phyloP scores from a whole-genome alignment of 2,329 filamentous ascomycete species.

The Chaetothyriales sp. region DNA sequence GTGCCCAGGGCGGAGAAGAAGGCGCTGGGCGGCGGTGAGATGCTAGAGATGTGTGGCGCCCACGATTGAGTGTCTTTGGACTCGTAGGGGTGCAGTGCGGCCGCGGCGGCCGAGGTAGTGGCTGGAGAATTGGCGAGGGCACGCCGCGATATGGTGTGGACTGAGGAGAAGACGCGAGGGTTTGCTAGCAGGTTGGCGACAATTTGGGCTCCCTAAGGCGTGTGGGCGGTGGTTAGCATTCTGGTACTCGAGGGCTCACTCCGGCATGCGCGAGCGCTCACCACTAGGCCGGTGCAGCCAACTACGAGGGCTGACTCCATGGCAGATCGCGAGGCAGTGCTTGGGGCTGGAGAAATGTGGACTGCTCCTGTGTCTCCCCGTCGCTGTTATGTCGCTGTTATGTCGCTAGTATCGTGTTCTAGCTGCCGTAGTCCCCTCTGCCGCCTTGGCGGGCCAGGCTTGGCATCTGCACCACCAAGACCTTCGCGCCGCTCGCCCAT shows the following conservation, averaged over 20 bases:
- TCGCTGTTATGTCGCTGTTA: too few relatives aligned
- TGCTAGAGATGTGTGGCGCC: slow-evolving; percentile 44
- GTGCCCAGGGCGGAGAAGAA: slow-evolving; percentile 73
- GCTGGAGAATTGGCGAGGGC: slow-evolving; percentile 32
- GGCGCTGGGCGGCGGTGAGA: slow-evolving; percentile 44
- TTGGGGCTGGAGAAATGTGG: background rate
- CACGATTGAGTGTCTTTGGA: slow-evolving; percentile 57
- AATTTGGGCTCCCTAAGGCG: slow-evolving; percentile 54
- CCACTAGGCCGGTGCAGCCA: slow-evolving; percentile 37
- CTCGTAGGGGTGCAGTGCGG: slow-evolving; percentile 37
- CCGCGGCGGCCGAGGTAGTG: slow-evolving; percentile 35
- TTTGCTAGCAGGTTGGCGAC: slow-evolving; percentile 39
- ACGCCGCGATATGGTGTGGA: slow-evolving; percentile 35
- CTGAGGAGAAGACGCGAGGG: slow-evolving; percentile 24
- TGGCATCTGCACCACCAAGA: too few relatives aligned
- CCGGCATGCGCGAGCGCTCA: slow-evolving; percentile 17
- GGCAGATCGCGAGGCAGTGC: background rate
- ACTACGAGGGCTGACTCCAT: slow-evolving; percentile 35
- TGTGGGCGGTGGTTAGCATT: background rate
- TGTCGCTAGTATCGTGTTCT: too few relatives aligned
- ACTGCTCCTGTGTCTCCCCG: too few relatives aligned
- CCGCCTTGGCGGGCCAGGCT: too few relatives aligned
- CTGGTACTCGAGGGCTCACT: slow-evolving; percentile 8
- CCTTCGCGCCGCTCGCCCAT: too few relatives aligned
- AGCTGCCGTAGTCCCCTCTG: too few relatives aligned